A percentile compares a stretch with the other conserved stretches of the same genome.
Conservation (phyloP, 169 alveolate species). For the Eimeria praecox region DNA sequence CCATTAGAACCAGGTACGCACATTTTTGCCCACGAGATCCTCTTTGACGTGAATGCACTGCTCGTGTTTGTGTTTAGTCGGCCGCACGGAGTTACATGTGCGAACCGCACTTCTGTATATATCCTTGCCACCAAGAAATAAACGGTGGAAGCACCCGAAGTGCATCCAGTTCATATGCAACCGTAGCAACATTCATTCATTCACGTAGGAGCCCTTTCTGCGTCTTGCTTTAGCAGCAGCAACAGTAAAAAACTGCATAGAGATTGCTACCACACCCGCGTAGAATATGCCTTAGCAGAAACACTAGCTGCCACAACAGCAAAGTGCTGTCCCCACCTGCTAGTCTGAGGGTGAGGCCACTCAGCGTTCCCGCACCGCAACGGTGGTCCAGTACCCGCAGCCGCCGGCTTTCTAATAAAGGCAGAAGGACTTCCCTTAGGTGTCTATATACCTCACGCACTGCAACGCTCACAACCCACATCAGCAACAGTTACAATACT, state of each 20-base stretch:
- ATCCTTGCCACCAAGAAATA: neutral
- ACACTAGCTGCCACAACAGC: neutral
- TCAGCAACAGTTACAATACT: neutral
- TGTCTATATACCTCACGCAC: slow-evolving; percentile 44
- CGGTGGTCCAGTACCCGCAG: slow-evolving; percentile 54
- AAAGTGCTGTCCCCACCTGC: slow-evolving; percentile 36
- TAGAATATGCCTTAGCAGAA: neutral
- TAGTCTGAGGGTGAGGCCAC: slow-evolving; percentile 40
- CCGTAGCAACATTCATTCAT: neutral
- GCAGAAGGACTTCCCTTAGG: slow-evolving; percentile 20
- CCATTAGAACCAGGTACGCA: neutral
- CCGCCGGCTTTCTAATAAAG: slow-evolving; percentile 1
- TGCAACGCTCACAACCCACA: slow-evolving; percentile 36
- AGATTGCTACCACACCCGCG: neutral
- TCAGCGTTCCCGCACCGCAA: slow-evolving; percentile 57
- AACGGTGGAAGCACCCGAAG: neutral
- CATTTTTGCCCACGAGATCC: neutral
- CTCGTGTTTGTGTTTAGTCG: neutral
- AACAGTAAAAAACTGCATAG: neutral
- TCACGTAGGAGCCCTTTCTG: neutral
- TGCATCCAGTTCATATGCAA: neutral
- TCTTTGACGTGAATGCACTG: neutral
- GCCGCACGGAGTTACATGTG: neutral
- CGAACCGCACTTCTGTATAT: neutral
- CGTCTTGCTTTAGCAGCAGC: neutral